Conservation (phyloP, 1,139 yeast genomes). For the Suhomyces panamericanus region DNA sequence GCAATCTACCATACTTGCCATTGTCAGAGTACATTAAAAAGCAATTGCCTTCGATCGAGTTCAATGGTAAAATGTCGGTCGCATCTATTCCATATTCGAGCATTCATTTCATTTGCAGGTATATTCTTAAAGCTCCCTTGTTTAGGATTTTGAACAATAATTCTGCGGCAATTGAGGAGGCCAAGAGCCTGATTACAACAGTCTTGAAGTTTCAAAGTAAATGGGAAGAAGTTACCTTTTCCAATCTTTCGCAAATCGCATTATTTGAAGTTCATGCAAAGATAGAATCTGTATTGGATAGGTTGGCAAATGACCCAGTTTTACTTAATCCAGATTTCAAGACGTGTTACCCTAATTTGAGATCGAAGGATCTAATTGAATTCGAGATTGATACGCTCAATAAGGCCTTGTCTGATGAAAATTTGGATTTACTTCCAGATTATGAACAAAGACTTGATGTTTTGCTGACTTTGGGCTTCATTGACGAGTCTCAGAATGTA, state of each 20-base stretch:
- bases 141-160: conserved; percentile 48
- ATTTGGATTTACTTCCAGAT: conserved; percentile 86
- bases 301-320: conserved; percentile 31
- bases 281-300: conserved; percentile 40
- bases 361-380: conserved; percentile 47
- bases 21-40: conserved; percentile 25
- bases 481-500: conserved; percentile 75
- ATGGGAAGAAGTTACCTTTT: conserved; percentile 49
- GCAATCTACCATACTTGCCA: conserved; percentile 57
- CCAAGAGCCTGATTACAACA: conserved; percentile 41
- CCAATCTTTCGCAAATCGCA: conserved; percentile 47
- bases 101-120: conserved; percentile 54
- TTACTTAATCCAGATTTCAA: conserved; percentile 46
- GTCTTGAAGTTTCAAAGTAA: conserved; percentile 44
- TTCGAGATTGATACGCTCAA: conserved; percentile 57
- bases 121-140: conserved; percentile 42
- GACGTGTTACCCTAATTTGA: conserved; percentile 47
- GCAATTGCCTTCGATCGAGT: conserved; percentile 32
- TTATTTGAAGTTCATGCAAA: conserved; percentile 53
- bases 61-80: conserved; percentile 35
- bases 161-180: conserved; percentile 40
- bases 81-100: conserved; percentile 47
- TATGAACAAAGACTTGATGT: conserved; percentile 87
- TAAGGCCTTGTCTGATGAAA: conserved; percentile 76
- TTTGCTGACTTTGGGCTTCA: conserved; percentile 69